Evolutionary conservation across 148 eudicot genomes (phyloP).

Genomic region (Drosera capensis): DNA sequence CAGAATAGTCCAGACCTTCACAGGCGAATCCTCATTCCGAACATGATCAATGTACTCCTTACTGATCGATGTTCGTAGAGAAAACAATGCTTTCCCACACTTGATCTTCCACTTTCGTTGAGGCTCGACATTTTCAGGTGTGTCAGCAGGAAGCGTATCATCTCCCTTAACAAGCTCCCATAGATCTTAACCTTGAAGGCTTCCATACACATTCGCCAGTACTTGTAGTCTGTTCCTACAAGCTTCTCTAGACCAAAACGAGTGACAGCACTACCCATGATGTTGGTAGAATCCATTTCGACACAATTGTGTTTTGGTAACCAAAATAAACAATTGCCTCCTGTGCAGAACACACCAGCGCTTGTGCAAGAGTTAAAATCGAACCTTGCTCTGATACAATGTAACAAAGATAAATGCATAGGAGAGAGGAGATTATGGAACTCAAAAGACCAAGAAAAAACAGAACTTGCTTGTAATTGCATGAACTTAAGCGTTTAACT

Average conservation of each 20-base stretch:
- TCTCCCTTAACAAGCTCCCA: constrained; percentile 9
- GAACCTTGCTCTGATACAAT: no score
- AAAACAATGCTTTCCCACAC: constrained; percentile 12
- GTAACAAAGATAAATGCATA: no score
- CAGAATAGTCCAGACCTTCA: constrained; percentile 7
- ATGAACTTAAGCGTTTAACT: no score
- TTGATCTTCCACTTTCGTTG: constrained; percentile 11
- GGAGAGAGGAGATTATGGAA: no score
- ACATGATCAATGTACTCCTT: constrained; percentile 17
- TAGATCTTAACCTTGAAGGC: constrained; percentile 9
- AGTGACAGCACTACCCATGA: neutral
- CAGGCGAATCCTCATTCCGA: constrained; percentile 9
- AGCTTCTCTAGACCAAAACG: constrained; percentile 6
- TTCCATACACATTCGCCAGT: constrained; percentile 12
- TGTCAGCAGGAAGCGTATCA: constrained; percentile 4
- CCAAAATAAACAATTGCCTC: no score
- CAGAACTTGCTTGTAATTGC: no score
- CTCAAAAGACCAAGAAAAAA: no score
- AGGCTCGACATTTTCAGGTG: constrained; percentile 7
- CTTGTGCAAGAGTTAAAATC: no score
- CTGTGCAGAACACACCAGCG: no score
- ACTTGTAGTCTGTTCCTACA: constrained; percentile 7
- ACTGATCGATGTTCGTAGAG: constrained; percentile 10
- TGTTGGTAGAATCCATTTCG: no score
- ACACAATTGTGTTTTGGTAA: no score